Percentiles rank a stretch among this genome's conserved stretches.
These are phyloP conservation scores for Protomyces gravidus DNA, from an alignment of 1,139 yeast species.

Conservation along the genomic window DNA sequence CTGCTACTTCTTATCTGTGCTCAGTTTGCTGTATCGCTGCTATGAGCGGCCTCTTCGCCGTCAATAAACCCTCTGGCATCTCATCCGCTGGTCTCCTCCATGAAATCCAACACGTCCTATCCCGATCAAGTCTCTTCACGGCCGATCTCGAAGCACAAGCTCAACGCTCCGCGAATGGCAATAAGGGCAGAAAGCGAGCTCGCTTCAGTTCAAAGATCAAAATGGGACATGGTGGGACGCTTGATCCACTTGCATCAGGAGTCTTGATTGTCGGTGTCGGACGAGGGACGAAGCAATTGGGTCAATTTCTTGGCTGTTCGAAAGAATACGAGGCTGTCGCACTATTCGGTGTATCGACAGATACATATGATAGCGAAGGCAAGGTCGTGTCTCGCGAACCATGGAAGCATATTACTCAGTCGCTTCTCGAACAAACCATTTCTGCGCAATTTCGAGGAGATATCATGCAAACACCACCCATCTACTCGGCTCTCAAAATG, in stretches of 20 bases:
- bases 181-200: constrained; percentile 20
- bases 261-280: constrained; percentile 89
- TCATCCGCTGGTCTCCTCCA: constrained; percentile 25
- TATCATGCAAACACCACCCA: constrained; percentile 87
- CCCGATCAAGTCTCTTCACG: constrained; percentile 14
- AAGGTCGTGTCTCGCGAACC: constrained; percentile 60
- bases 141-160: constrained; percentile 18
- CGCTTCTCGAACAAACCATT: constrained; percentile 47
- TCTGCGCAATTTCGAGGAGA: constrained; percentile 68
- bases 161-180: constrained; percentile 16
- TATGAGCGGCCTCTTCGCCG: constrained; percentile 27
- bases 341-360: constrained; percentile 80
- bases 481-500: constrained; percentile 88
- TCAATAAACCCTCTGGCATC: constrained; percentile 23
- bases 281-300: constrained; percentile 75
- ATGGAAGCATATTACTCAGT: constrained; percentile 56
- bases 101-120: constrained; percentile 15
- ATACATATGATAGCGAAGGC: constrained; percentile 93
- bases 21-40: no score
- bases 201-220: constrained; percentile 42
- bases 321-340: constrained; percentile 76
- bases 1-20: neutral
- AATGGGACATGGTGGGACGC: constrained; percentile 97
- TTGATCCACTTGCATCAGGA: constrained; percentile 93
- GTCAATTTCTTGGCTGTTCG: constrained; percentile 62